A percentile compares a stretch with the other conserved stretches of the same genome.
phyloP scores from a whole-genome alignment of 2,329 filamentous ascomycete genomes.

The Diaporthe sp. region DNA sequence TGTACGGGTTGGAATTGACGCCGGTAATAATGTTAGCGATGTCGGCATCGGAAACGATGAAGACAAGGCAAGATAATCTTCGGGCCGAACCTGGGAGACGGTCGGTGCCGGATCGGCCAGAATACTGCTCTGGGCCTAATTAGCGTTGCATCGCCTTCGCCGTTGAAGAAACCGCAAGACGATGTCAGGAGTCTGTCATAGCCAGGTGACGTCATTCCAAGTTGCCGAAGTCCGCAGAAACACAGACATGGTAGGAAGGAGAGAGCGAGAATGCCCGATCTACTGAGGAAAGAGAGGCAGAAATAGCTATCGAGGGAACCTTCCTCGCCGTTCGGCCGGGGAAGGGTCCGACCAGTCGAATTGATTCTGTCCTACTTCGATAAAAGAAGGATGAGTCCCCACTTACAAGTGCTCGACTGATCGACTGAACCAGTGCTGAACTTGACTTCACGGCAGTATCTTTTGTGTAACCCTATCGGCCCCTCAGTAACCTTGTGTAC shows the following conservation, averaged over 20 bases:
- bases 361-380: not conserved
- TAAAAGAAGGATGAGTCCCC: not conserved
- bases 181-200: conserved; percentile 16
- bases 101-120: conserved; percentile 3
- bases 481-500: not conserved
- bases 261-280: not conserved
- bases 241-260: not conserved
- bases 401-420: not conserved
- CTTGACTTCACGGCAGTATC: not conserved
- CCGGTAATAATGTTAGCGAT: not conserved
- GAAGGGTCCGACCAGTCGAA: not conserved
- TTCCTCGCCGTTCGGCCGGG: conserved; percentile 2
- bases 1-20: not conserved
- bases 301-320: not conserved
- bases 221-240: conserved; percentile 11
- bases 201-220: conserved; percentile 20
- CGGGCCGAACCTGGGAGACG: not conserved
- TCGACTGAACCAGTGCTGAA: not conserved
- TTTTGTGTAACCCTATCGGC: conserved; percentile 23
- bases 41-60: not conserved
- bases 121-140: not conserved
- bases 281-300: not conserved
- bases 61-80: not conserved
- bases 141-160: conserved; percentile 3
- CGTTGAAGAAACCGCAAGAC: not conserved